Conservation (phyloP, 202 grass and related monocot genomes). For the Hordeum pubiflorum region DNA sequence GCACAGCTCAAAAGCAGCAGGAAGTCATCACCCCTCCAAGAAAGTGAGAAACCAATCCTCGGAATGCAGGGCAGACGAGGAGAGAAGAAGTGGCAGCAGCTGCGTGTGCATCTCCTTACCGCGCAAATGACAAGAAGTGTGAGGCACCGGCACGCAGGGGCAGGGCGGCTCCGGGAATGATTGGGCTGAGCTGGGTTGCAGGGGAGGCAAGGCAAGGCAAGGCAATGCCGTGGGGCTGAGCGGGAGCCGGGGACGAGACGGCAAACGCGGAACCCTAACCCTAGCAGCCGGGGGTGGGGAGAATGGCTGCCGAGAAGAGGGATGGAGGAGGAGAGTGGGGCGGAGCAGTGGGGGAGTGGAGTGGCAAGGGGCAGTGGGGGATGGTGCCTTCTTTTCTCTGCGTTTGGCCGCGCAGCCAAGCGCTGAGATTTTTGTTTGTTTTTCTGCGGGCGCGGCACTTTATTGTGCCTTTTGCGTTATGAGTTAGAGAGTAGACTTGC, state of each 20-base stretch:
- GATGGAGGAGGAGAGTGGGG: not conserved
- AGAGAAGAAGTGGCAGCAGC: not conserved
- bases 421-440: not conserved
- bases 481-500: not conserved
- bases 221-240: not conserved
- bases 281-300: slow-evolving; percentile 22
- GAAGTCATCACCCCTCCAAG: slow-evolving; percentile 12
- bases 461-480: not conserved
- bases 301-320: not conserved
- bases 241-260: not conserved
- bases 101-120: not conserved
- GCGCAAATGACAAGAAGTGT: not conserved
- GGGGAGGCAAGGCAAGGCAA: not conserved
- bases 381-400: slow-evolving; percentile 1
- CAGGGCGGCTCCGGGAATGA: not conserved
- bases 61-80: not conserved
- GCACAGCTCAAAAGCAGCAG: slow-evolving; percentile 26
- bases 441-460: not conserved
- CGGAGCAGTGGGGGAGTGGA: not conserved
- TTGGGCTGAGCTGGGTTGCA: not conserved
- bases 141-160: not conserved
- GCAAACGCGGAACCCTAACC: slow-evolving; percentile 48
- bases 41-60: slow-evolving; percentile 12
- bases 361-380: slow-evolving; percentile 16
- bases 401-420: not conserved